Conservation (phyloP, 225 moss, liverwort and hornwort genomes). For the Pleurozium schreberi region DNA sequence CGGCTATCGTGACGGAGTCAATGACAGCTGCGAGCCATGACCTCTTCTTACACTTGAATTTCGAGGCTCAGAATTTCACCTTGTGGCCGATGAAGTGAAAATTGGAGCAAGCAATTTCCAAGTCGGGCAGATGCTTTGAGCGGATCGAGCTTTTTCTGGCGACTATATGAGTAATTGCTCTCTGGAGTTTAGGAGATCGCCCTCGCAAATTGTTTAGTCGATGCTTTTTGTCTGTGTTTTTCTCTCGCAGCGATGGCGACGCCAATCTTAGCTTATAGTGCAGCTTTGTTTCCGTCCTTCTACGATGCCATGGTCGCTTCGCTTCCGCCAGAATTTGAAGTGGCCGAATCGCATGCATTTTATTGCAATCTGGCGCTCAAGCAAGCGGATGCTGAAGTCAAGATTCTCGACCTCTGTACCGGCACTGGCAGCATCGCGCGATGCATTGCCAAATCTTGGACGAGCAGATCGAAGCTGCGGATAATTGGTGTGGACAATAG, state of each 20-base stretch:
- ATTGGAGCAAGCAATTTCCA: background rate
- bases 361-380: slow-evolving; percentile 17
- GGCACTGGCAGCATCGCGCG: slow-evolving; percentile 23
- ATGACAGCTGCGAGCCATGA: slow-evolving; percentile 1
- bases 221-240: background rate
- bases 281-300: slow-evolving; percentile 24
- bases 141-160: background rate
- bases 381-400: background rate
- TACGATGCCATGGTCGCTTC: slow-evolving; percentile 39
- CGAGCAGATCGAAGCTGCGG: background rate
- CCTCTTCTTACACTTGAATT: background rate
- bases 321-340: slow-evolving; percentile 33
- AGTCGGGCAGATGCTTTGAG: slow-evolving; percentile 1
- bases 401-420: slow-evolving; percentile 33
- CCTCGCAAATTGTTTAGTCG: background rate
- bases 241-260: slow-evolving; percentile 11
- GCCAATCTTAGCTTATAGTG: slow-evolving; percentile 11
- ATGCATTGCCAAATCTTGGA: slow-evolving; percentile 21
- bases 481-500: slow-evolving; percentile 32
- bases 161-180: background rate
- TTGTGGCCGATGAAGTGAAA: background rate
- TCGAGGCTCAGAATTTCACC: background rate
- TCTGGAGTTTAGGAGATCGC: background rate
- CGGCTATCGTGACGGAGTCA: slow-evolving; percentile 10
- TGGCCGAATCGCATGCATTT: slow-evolving; percentile 19